phyloP scores from a whole-genome alignment of 352 stramenopile species.

The Globisporangium camurandrum region DNA sequence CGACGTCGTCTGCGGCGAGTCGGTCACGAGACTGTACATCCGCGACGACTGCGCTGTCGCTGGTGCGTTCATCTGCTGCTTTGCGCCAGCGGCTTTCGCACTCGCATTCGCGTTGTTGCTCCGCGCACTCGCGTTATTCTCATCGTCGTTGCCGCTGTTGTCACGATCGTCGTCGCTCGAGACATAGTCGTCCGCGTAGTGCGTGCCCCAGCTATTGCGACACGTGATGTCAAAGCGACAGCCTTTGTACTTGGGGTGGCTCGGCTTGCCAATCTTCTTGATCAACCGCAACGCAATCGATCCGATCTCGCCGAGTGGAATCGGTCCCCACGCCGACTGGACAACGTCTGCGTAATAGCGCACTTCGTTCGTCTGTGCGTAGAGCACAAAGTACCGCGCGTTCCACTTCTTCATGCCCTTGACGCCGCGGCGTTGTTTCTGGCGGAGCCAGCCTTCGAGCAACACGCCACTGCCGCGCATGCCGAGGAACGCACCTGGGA shows the following conservation, averaged over 20 bases:
- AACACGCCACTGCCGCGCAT: slow-evolving; percentile 58
- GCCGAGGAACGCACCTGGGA: slow-evolving; percentile 38
- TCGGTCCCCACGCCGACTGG: slow-evolving; percentile 65
- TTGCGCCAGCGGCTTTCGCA: not conserved
- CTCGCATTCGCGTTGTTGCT: slow-evolving; percentile 6
- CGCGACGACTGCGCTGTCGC: slow-evolving; percentile 55
- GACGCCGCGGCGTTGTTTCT: slow-evolving; percentile 72
- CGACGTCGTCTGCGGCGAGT: slow-evolving; percentile 66
- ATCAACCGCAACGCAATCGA: slow-evolving; percentile 78
- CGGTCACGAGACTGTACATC: slow-evolving; percentile 70
- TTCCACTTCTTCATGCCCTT: slow-evolving; percentile 85
- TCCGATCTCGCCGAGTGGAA: slow-evolving; percentile 69
- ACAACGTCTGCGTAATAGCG: slow-evolving; percentile 78
- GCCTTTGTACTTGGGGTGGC: slow-evolving; percentile 74
- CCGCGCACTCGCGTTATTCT: slow-evolving; percentile 13
- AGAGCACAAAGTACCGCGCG: slow-evolving; percentile 74
- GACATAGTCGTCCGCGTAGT: slow-evolving; percentile 75
- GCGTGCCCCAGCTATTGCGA: slow-evolving; percentile 66
- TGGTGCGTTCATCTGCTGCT: slow-evolving; percentile 26
- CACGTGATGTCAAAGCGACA: slow-evolving; percentile 83
- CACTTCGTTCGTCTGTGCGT: slow-evolving; percentile 65
- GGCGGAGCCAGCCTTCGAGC: slow-evolving; percentile 71
- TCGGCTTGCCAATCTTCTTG: slow-evolving; percentile 71
- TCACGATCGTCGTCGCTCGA: slow-evolving; percentile 66
- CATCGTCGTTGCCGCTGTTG: slow-evolving; percentile 22